A percentile compares a stretch with the other conserved stretches of the same genome.
Evolutionary conservation across 176 grass and related monocot genomes (phyloP).

Genomic region (Zea luxurians): DNA sequence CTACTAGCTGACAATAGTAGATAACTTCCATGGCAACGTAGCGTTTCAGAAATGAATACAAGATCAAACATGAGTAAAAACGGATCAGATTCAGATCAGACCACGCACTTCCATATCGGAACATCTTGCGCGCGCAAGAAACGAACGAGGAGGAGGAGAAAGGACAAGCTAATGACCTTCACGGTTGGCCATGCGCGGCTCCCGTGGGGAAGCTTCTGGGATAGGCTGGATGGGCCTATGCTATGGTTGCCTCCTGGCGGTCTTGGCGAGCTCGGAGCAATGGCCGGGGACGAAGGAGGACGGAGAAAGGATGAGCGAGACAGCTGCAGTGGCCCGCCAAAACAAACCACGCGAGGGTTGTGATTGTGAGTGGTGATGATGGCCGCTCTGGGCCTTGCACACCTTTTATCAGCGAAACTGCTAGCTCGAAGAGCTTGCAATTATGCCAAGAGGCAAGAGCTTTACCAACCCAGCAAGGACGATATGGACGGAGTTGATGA

Average conservation of each 20-base stretch:
- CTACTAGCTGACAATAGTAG: conserved; percentile 30
- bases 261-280: background rate
- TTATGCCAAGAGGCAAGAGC: background rate
- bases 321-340: conserved; percentile 14
- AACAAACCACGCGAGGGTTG: background rate
- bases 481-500: no score
- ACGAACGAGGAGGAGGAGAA: background rate
- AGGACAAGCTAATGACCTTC: conserved; percentile 27
- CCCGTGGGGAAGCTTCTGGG: background rate
- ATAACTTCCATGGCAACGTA: background rate
- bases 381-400: background rate
- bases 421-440: background rate
- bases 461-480: no score
- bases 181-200: conserved; percentile 10
- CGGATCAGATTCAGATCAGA: conserved; percentile 6
- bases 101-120: background rate
- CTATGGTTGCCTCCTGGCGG: conserved; percentile 13
- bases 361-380: background rate
- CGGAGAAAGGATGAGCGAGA: conserved; percentile 23
- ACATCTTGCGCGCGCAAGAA: background rate
- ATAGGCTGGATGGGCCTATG: background rate
- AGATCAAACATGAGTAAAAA: background rate
- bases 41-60: background rate
- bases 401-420: background rate
- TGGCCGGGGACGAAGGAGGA: background rate